Percentiles rank a stretch among this genome's conserved stretches.
These are phyloP conservation scores for Cladosporium sp. DNA, from an alignment of 2,329 filamentous ascomycete genomes.

Conservation along the genomic window DNA sequence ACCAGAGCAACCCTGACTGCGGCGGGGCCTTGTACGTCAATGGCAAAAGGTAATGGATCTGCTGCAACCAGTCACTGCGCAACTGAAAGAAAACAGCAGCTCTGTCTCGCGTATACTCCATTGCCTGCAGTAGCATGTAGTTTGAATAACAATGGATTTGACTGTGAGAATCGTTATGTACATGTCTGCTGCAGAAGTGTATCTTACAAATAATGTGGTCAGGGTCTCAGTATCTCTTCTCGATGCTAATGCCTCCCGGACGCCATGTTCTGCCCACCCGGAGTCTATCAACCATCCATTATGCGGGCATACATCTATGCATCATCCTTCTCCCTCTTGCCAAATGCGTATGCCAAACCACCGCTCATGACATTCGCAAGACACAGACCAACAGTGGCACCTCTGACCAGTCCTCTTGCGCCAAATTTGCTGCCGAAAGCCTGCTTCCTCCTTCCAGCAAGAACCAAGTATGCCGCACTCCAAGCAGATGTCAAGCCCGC, in stretches of 20 bases:
- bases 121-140: not conserved
- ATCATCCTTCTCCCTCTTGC: slow-evolving; percentile 39
- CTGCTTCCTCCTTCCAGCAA: slow-evolving; percentile 56
- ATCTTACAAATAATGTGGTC: not conserved
- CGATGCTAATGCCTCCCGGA: no score
- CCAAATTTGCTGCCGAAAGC: slow-evolving; percentile 46
- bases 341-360: slow-evolving; percentile 51
- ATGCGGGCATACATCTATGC: not conserved
- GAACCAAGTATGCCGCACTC: slow-evolving; percentile 59
- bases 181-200: not conserved
- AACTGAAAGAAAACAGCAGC: no score
- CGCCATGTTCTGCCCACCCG: not conserved
- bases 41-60: no score
- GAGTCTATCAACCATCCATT: not conserved
- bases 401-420: slow-evolving; percentile 49
- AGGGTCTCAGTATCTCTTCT: no score
- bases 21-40: no score
- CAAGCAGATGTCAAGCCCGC: slow-evolving; percentile 62
- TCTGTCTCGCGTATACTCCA: not conserved
- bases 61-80: no score
- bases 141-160: no score
- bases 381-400: slow-evolving; percentile 49
- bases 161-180: slow-evolving; percentile 2
- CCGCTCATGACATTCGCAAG: slow-evolving; percentile 48
- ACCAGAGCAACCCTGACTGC: no score